Conservation (phyloP, 139 green algal genomes). For the Dunaliella sp. region DNA sequence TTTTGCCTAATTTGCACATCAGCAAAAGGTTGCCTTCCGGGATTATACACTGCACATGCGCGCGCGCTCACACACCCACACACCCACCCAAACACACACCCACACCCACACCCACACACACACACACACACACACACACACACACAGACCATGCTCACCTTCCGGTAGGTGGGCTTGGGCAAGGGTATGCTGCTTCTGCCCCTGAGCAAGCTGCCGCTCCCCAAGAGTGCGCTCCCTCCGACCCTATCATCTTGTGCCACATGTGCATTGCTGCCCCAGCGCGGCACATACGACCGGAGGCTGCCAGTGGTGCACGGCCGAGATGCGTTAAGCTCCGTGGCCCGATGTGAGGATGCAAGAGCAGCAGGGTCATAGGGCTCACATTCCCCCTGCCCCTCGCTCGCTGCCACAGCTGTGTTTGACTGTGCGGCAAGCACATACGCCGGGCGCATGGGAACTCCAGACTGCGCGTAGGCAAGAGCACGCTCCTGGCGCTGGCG, state of each 20-base stretch:
- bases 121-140: too few species aligned
- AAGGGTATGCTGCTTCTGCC: background rate
- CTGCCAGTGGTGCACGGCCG: background rate
- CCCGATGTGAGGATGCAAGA: background rate
- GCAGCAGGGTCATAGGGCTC: background rate
- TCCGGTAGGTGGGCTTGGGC: slow-evolving; percentile 14
- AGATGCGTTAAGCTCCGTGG: background rate
- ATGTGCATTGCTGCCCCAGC: background rate
- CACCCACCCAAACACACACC: too few species aligned
- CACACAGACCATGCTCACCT: background rate
- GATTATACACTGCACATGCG: too few species aligned
- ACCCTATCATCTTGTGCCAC: background rate
- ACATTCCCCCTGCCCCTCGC: background rate
- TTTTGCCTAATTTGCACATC: too few species aligned
- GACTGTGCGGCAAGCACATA: background rate
- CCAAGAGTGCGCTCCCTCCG: background rate
- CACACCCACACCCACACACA: too few species aligned
- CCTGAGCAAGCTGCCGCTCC: background rate
- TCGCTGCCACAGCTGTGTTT: background rate
- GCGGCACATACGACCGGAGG: background rate
- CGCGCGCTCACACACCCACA: too few species aligned
- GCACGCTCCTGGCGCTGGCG: slow-evolving; percentile 37
- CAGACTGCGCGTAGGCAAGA: slow-evolving; percentile 15
- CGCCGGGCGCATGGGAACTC: slow-evolving; percentile 25
- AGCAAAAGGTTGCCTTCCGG: too few species aligned